These are phyloP conservation scores for Maudiozyma bulderi DNA, from an alignment of 805 yeast genomes.

Conservation along the genomic window DNA sequence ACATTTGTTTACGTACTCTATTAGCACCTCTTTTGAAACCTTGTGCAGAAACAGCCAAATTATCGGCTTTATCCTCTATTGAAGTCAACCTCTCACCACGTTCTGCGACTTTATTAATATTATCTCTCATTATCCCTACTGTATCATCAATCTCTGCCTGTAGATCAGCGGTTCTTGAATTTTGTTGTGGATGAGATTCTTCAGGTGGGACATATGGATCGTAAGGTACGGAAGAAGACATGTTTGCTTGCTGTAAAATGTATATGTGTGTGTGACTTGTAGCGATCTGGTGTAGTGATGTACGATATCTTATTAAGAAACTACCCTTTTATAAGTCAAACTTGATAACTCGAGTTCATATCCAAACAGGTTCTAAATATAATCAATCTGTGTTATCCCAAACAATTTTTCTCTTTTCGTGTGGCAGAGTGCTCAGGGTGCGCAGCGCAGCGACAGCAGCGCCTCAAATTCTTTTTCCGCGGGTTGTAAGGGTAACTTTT, in stretches of 20 bases:
- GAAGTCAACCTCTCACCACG: slow-evolving; percentile 87
- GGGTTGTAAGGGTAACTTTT: too few relatives aligned
- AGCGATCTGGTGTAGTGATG: not conserved
- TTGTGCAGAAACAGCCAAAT: slow-evolving; percentile 83
- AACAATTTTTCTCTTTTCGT: too few relatives aligned
- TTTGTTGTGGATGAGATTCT: slow-evolving; percentile 20
- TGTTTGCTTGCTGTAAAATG: slow-evolving; percentile 14
- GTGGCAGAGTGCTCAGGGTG: too few relatives aligned
- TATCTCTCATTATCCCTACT: slow-evolving; percentile 95
- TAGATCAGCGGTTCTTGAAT: slow-evolving; percentile 64
- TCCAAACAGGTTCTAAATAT: too few relatives aligned
- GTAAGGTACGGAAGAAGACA: slow-evolving; percentile 76
- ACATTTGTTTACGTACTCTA: slow-evolving; percentile 95
- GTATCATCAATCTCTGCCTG: slow-evolving; percentile 94
- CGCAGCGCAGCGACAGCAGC: too few relatives aligned
- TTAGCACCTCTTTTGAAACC: slow-evolving; percentile 95
- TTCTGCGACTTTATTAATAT: slow-evolving; percentile 90
- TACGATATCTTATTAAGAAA: too few relatives aligned
- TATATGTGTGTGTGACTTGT: not conserved
- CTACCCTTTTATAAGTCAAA: too few relatives aligned
- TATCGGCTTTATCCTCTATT: slow-evolving; percentile 87
- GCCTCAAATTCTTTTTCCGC: too few relatives aligned
- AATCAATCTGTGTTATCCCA: too few relatives aligned
- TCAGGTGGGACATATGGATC: slow-evolving; percentile 76
- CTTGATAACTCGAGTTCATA: too few relatives aligned